phyloP scores from a whole-genome alignment of 768 basidiomycete species.

The Auricularia sp. region DNA sequence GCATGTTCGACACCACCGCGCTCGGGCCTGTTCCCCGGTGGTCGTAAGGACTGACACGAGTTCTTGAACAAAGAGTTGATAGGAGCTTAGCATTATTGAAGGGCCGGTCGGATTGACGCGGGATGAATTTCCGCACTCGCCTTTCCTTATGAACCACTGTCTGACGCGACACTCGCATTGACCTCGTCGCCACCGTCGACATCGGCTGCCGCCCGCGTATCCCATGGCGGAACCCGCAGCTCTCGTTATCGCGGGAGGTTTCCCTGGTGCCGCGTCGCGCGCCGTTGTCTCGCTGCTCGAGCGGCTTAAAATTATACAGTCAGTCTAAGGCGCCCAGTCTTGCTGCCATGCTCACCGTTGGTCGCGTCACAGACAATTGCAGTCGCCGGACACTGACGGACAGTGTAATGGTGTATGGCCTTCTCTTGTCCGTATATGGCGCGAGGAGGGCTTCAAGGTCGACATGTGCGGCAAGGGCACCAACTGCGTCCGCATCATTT shows the following conservation, averaged over 20 bases:
- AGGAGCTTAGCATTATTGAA: too few relatives aligned
- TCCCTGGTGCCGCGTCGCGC: slow-evolving; percentile 59
- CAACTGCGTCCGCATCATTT: slow-evolving; percentile 87
- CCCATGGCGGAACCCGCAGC: slow-evolving; percentile 21
- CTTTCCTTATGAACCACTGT: too few relatives aligned
- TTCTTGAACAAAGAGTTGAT: too few relatives aligned
- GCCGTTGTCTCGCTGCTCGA: slow-evolving; percentile 91
- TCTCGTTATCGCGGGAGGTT: slow-evolving; percentile 38
- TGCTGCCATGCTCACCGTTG: neutral
- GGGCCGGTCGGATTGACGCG: too few relatives aligned
- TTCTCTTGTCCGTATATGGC: slow-evolving; percentile 82
- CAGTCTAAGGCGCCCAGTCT: slow-evolving; percentile 20
- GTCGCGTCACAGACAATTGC: slow-evolving; percentile 63
- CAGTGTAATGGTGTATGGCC: slow-evolving; percentile 84
- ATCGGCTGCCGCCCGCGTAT: too few relatives aligned
- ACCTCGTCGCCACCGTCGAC: too few relatives aligned
- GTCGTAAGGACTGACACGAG: too few relatives aligned
- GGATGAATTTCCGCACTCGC: too few relatives aligned
- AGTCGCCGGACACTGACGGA: slow-evolving; percentile 47
- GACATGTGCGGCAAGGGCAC: slow-evolving; percentile 92
- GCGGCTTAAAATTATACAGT: slow-evolving; percentile 95
- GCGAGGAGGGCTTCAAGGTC: slow-evolving; percentile 85
- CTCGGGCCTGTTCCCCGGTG: too few relatives aligned
- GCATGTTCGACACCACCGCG: too few relatives aligned
- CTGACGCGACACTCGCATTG: too few relatives aligned